Base-by-base conservation (phyloP, 2,329 filamentous ascomycete species). In the Aspergillus latus region DNA sequence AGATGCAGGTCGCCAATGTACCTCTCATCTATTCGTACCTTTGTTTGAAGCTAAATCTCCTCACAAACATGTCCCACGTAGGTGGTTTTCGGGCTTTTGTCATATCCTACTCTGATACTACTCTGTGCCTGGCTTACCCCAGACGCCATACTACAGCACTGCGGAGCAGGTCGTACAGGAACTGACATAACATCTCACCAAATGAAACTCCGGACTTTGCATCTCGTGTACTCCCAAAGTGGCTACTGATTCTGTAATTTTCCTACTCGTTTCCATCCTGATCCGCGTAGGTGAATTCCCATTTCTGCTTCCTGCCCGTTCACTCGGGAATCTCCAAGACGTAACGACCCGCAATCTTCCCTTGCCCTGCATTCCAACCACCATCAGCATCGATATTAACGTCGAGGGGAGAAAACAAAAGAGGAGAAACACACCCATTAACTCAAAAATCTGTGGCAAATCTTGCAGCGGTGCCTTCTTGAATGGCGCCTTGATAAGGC, bases 401-500 rank as follows among this genome's bases (percentile, higher is more conserved):
- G 37, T 6, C 16, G 13, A 11, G 26, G 6, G 4, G 6, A 39
- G 11, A 10, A 13, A n/a, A 37, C 11, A 13, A 13, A 37, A 37
- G 32, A 34, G 10, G 32, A 6, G 32, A 34, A 37, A 43, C 48
- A 2, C 46, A 30, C 53, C 68, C 86, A 89, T 88, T 64, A 90
- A 74, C 32, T 90, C 82, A 72, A 87, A 96, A 26, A 96, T 88
- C 55, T 84, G 81, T 64, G 87, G 83, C 59, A 97, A 81, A 77
- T 96, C 82, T 66, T 85, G 87, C 56, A 96, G 80, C 15, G 90
- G 90, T 45, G 91, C 84, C 3, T 85, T 82, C 85, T 96, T 92
- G 83, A 82, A 92, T 9, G 92, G 92, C 8, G 86, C 85, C 72
- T 89, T 88, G 81, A 96, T 90, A 60, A 93, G 77, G 21, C 91